These are phyloP conservation scores for Agroathelia rolfsii DNA, from an alignment of 1,284 basidiomycete genomes.

Conservation along the genomic window DNA sequence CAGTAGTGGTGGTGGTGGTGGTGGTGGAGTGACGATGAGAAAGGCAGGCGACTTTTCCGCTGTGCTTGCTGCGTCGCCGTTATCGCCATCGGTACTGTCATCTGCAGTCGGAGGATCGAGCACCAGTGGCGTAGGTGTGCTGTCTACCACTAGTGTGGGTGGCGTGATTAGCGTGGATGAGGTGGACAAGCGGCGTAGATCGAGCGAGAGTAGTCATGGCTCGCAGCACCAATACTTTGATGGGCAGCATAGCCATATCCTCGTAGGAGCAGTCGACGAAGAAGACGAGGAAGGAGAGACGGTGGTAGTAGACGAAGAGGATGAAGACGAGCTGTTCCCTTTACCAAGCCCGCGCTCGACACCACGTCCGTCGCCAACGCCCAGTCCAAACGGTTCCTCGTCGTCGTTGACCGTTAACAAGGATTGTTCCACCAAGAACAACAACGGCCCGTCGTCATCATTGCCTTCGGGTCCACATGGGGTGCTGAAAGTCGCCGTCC, in stretches of 20 bases:
- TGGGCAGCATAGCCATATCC: no score
- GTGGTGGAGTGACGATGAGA: slow-evolving; percentile 19
- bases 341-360: slow-evolving; percentile 41
- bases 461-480: no score
- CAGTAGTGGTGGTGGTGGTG: slow-evolving; percentile 17
- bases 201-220: slow-evolving; percentile 10
- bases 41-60: slow-evolving; percentile 5
- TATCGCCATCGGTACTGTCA: slow-evolving; percentile 11
- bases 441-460: no score
- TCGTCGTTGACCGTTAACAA: no score
- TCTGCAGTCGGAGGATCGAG: no score
- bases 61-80: slow-evolving; percentile 15
- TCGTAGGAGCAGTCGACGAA: slow-evolving; percentile 26
- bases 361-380: slow-evolving; percentile 24
- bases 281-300: slow-evolving; percentile 29
- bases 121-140: no score
- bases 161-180: slow-evolving; percentile 47
- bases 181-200: slow-evolving; percentile 41
- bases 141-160: no score
- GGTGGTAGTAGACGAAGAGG: no score
- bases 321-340: slow-evolving; percentile 43
- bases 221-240: no score
- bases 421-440: no score
- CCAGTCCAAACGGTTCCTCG: no score
- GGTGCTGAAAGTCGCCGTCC: no score